A percentile compares a stretch with the other conserved stretches of the same genome.
phyloP scores from a whole-genome alignment of 768 basidiomycete species.

The Lanmaoa rubissima region DNA sequence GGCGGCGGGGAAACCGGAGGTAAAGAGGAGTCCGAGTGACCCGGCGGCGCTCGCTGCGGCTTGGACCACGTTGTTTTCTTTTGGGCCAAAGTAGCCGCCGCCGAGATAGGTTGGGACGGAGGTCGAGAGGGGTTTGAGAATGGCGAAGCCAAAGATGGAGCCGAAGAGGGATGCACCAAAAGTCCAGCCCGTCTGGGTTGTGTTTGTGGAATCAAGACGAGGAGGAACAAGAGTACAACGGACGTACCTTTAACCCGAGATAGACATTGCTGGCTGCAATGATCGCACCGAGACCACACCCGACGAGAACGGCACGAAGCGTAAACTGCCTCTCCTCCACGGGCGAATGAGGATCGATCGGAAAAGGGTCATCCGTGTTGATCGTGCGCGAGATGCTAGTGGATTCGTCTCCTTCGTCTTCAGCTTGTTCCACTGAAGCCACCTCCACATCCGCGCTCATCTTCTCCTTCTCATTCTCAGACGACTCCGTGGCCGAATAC shows the following conservation, averaged over 20 bases:
- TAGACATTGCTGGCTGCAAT: conserved; percentile 66
- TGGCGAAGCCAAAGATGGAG: conserved; percentile 40
- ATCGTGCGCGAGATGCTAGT: conserved; percentile 6
- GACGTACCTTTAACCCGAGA: conserved; percentile 52
- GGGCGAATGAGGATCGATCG: conserved; percentile 45
- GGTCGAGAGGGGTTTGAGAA: conserved; percentile 54
- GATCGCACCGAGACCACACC: conserved; percentile 50
- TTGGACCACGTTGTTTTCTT: conserved; percentile 46
- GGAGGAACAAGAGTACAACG: background rate
- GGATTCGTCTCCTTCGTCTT: background rate
- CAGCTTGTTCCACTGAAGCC: background rate
- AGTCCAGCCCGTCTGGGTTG: conserved; percentile 55
- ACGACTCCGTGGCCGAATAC: background rate
- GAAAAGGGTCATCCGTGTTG: conserved; percentile 45
- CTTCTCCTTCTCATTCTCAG: conserved; percentile 1
- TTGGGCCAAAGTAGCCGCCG: conserved; percentile 60
- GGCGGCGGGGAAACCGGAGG: conserved; percentile 59
- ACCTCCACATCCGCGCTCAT: background rate
- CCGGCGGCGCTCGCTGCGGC: conserved; percentile 43
- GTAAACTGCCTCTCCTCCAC: conserved; percentile 48
- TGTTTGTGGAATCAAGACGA: background rate
- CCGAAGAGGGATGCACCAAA: conserved; percentile 65
- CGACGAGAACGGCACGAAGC: conserved; percentile 49
- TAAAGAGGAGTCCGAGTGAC: conserved; percentile 58
- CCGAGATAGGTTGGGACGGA: conserved; percentile 42